Evolutionary conservation across 306 rosid genomes (phyloP).

Genomic region (Senna tora): DNA sequence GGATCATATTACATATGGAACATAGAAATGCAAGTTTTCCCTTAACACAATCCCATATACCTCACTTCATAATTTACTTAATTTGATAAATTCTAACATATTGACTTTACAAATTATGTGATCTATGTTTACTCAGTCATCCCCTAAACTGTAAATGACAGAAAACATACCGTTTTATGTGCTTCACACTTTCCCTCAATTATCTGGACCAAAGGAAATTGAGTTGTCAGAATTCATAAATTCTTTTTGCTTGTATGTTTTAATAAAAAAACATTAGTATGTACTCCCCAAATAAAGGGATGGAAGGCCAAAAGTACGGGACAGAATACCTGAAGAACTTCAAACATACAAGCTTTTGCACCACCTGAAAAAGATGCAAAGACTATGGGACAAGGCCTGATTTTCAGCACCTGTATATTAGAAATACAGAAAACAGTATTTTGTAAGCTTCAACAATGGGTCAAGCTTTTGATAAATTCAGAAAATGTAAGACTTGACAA

Average conservation of each 20-base stretch:
- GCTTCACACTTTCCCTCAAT: slow-evolving; percentile 61
- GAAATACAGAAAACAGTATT: slow-evolving; percentile 24
- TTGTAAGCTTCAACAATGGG: slow-evolving; percentile 13
- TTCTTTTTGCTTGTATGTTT: too few relatives aligned
- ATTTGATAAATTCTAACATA: slow-evolving; percentile 25
- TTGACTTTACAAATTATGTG: slow-evolving; percentile 19
- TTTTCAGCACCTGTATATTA: slow-evolving; percentile 67
- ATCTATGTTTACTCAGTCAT: slow-evolving; percentile 28
- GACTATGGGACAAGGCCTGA: slow-evolving; percentile 78
- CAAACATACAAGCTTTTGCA: slow-evolving; percentile 79
- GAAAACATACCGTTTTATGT: slow-evolving; percentile 64
- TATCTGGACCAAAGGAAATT: slow-evolving; percentile 59
- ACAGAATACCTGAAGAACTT: slow-evolving; percentile 78
- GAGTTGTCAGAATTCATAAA: slow-evolving; percentile 25
- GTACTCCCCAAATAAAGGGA: not conserved
- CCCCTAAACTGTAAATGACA: slow-evolving; percentile 27
- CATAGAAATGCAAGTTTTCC: not conserved
- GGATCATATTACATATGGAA: slow-evolving; percentile 26
- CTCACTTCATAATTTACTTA: slow-evolving; percentile 7
- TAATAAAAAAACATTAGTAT: too few relatives aligned
- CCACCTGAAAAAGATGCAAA: slow-evolving; percentile 94
- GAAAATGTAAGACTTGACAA: not conserved
- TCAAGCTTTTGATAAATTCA: slow-evolving; percentile 20
- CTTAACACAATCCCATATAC: not conserved
- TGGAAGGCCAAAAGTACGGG: not conserved